Evolutionary conservation across 495 filamentous ascomycete species (phyloP), one percentile per base, ranked within the genome.

Genomic region (Neohortaea acidophila): DNA sequence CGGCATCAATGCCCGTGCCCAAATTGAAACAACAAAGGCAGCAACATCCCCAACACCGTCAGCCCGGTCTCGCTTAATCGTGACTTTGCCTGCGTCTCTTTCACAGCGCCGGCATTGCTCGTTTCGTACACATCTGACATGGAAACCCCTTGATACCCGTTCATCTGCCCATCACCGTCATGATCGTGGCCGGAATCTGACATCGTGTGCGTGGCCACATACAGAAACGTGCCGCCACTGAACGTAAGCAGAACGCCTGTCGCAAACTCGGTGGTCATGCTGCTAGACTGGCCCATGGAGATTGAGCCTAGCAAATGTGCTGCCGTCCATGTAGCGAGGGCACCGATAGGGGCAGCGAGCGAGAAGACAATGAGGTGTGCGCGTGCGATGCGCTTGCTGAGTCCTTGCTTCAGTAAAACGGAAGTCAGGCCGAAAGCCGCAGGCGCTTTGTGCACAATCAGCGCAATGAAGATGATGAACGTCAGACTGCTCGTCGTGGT

Each of bases 171-270:
- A 28, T 56, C 52, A 22, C 56, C 55, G 4, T 54, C 52, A 52
- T 70, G 47, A 2, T 15, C 31, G 39, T 53, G 26, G 33, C 63
- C 46, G 36, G 61, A 40, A 45, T 92, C 84, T 54, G 87, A 83
- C 84, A 96, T 94, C 2, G 85, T 84, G 54, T 97, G 89, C 87
- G 94, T 92, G 2, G 89, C 91, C 20, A 97, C 89, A 53, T 97
- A 96, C 84, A 97, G 63, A 56, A 97, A 97, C 2, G 89, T 97
- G 12, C 89, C 89, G 1, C 77, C 89, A 11, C 82, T 91, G 54
- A 97, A 97, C 18, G 96, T 59, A 10, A 97, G 59, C 34, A 96
- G 59, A 56, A 94, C 79, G 6, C 91, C 89, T 2, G 91, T 97
- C 66, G 82, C 87, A 80, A 84, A 96, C 50, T 70, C 68, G 51